Base-by-base conservation (phyloP, 73 alveolate genomes). In the Tetrahymena elliotti region DNA sequence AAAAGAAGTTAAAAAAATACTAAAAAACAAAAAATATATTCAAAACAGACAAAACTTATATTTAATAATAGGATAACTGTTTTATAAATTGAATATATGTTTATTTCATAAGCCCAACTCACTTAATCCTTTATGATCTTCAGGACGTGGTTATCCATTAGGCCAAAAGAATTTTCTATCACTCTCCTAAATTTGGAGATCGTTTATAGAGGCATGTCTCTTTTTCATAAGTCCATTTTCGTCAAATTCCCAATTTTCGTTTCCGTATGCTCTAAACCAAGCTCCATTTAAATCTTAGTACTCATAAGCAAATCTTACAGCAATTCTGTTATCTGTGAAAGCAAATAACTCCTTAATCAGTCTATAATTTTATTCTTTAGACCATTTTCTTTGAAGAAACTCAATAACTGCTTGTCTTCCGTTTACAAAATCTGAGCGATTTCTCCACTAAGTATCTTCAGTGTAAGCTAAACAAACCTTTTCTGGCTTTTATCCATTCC, bases 181-280 rank as follows among this genome's bases (percentile, higher is more conserved):
- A 8, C 36, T 68, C 10, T 68, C 88, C 10, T 68, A 18, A 27
- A 68, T 68, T 6, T n/a, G 33, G n/a, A 68, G 88, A 24, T 68
- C 88, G 11, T 68, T 68, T 6, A 68, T 68, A 6, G 88, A 68
- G 0, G 97, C 97, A 94, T 93, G 93, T 35, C 97, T 94, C 35
- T 95, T 93, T 84, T 53, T 35, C 97, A 95, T 95, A 52, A 37
- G 93, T 8, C 97, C 97, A 31, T 95, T 41, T 40, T 41, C 97
- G 15, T 93, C 96, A 38, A 95, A 95, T 39, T 93, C 96, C 97
- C 97, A 95, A 83, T 95, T 93, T 93, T 95, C 97, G 83, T 93
- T 93, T 41, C 97, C 97, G 35, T 95, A 95, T 83, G 97, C 96
- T 34, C 97, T 82, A 34, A 93, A 95, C 97, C 97, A 95, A 11